These are phyloP conservation scores for Plasmodium relictum DNA, from an alignment of 169 alveolate species.

Conservation along the genomic window DNA sequence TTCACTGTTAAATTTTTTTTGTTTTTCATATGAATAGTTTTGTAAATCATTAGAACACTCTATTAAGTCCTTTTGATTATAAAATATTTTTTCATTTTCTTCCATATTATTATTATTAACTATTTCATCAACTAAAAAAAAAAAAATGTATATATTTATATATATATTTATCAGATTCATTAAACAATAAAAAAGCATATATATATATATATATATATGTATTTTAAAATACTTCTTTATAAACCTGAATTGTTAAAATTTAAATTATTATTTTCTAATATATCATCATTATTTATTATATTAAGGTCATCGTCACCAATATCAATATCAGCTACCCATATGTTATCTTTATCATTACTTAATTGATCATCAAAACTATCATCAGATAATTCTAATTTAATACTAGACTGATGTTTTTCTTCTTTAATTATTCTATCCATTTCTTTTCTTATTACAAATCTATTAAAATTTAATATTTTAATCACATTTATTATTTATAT, in stretches of 20 bases:
- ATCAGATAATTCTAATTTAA: constrained; percentile 30
- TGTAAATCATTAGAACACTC: no score
- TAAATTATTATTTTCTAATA: neutral
- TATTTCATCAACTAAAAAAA: neutral
- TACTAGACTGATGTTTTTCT: neutral
- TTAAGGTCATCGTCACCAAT: constrained; percentile 51
- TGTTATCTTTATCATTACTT: constrained; percentile 42
- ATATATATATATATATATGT: neutral
- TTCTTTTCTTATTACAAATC: constrained; percentile 4
- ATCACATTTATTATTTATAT: no score
- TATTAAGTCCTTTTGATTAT: no score
- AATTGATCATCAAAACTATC: constrained; percentile 35
- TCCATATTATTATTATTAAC: no score
- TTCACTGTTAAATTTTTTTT: no score
- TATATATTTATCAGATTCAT: neutral
- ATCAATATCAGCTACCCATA: constrained; percentile 45
- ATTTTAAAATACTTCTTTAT: neutral
- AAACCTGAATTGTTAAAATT: constrained; percentile 19
- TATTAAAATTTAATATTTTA: neutral
- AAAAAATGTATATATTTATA: neutral
- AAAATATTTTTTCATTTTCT: no score
- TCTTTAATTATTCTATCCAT: constrained; percentile 30
- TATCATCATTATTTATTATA: constrained; percentile 10
- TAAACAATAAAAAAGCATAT: neutral
- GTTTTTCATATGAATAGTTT: no score